These are phyloP conservation scores for Agaricus sinodeliciosus DNA, from an alignment of 768 basidiomycete genomes.

Conservation along the genomic window DNA sequence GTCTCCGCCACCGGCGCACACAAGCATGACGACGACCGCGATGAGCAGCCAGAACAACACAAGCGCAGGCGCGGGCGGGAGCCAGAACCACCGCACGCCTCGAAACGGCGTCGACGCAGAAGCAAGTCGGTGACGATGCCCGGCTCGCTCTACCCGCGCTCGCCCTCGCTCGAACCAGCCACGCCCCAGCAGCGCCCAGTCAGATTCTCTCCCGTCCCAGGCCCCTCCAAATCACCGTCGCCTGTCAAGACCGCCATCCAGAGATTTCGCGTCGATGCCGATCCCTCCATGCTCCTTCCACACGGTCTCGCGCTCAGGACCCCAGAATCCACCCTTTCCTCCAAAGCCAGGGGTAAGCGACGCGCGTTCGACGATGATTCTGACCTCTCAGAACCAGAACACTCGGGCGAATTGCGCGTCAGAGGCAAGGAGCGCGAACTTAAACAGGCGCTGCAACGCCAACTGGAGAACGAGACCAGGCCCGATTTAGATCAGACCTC, in stretches of 20 bases:
- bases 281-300: slow-evolving; percentile 47
- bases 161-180: slow-evolving; percentile 55
- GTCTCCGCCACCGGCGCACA: slow-evolving; percentile 49
- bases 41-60: background rate
- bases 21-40: too few species aligned
- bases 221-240: slow-evolving; percentile 12
- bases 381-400: slow-evolving; percentile 22
- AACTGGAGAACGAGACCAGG: slow-evolving; percentile 34
- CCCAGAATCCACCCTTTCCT: background rate
- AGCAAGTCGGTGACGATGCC: slow-evolving; percentile 64
- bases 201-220: too few species aligned
- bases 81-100: background rate
- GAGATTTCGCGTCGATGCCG: slow-evolving; percentile 41
- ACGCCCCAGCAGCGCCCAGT: too few species aligned
- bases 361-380: slow-evolving; percentile 21
- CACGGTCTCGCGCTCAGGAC: slow-evolving; percentile 16
- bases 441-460: slow-evolving; percentile 45
- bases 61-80: slow-evolving; percentile 7
- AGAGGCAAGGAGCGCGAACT: slow-evolving; percentile 61
- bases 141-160: slow-evolving; percentile 70
- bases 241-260: slow-evolving; percentile 46
- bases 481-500: slow-evolving; percentile 19
- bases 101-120: slow-evolving; percentile 8
- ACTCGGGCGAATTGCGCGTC: slow-evolving; percentile 40
- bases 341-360: slow-evolving; percentile 38